Base-by-base conservation (phyloP, 1,284 basidiomycete genomes). In the Butyriboletus appendiculatus region DNA sequence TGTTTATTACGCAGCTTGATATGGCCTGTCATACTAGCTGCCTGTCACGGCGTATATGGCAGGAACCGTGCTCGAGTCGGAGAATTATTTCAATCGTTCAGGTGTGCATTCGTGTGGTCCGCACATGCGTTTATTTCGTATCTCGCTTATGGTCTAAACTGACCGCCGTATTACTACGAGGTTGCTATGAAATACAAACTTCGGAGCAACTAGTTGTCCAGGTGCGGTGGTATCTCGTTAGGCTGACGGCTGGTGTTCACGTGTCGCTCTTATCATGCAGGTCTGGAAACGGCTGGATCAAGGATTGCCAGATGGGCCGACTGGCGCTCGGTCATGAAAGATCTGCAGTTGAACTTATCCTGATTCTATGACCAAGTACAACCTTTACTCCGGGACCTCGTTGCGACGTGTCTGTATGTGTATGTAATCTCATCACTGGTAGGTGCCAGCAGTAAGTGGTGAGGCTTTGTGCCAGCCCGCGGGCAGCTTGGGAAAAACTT, bases 181-280 rank as follows among this genome's bases (percentile, higher is more conserved):
- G 52, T 60, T 77, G 74, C 66, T 79, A 77, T 65, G 79, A 82
- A 61, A 75, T 81, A 55, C 76, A 80, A 57, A 79, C 79, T n/a
- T 73, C 75, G 35, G 71, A 74, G 42, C 61, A 73, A 54, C 76
- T 81, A 58, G 75, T 78, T 39, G 64, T 69, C 32, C 73, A 79
- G 67, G 74, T 76, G 46, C 71, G 76, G 62, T 54, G 44, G 42
- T 46, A 51, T 51, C 48, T 56, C 47, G 47, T 59, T 58, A 38
- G 49, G 33, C 53, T 58, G 62, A 59, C 54, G 53, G 60, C 61
- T 63, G 56, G 56, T 48, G 49, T 57, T 62, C 64, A 60, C 62
- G 64, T 62, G 63, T 58, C 55, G 33, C 57, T 57, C 56, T 53
- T 47, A 57, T 61, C 54, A 44, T 58, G 56, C 59, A 72, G 70